Evolutionary conservation across 2,329 filamentous ascomycete species (phyloP), one percentile per base, ranked within the genome.

Genomic region (Celoporthe dispersa): DNA sequence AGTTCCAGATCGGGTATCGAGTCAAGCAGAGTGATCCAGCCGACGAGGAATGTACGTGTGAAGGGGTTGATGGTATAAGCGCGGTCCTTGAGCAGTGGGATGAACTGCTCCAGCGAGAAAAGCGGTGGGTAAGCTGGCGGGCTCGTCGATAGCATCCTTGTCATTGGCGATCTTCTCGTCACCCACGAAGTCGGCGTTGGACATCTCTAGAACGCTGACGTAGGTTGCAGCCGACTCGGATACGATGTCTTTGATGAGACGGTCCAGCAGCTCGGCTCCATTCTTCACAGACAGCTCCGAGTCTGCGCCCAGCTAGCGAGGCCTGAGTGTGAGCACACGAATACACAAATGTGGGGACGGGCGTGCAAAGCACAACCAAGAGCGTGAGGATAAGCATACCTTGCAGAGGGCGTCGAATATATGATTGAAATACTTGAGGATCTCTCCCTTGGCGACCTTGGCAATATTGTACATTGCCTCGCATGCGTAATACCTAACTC

Each of bases 391-490:
- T 33, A n/a, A 19, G 74, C 82, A 73, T 83, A 97, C 94, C 88
- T 98, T 98, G 84, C 94, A 97, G 68, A 99, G 84, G 31, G 96
- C 94, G 83, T 99, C 96, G 78, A 99, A 99, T 73, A 99, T 96
- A 77, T 97, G 92, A 81, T 99, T 99, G 82, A 99, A 99, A 84
- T 97, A 99, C 55, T 97, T 88, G 74, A 99, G 82, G 28, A 99
- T 96, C 81, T 99, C 96, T 51, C 97, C 96, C 82, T 99, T 99
- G 71, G 95, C 96, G 63, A 99, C 96, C 83, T 99, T 99, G 78
- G 96, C 94, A 78, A 99, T 99, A 81, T 99, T 99, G 83, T 99
- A 99, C 96, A 99, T 99, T 80, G 94, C 97, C 84, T 99, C 96
- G 82, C 96, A 99, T 33, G 96, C 96, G 82, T 99, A 99, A 81